Conservation (phyloP, 208 protist species). For the Vickermania spadyakhi region DNA sequence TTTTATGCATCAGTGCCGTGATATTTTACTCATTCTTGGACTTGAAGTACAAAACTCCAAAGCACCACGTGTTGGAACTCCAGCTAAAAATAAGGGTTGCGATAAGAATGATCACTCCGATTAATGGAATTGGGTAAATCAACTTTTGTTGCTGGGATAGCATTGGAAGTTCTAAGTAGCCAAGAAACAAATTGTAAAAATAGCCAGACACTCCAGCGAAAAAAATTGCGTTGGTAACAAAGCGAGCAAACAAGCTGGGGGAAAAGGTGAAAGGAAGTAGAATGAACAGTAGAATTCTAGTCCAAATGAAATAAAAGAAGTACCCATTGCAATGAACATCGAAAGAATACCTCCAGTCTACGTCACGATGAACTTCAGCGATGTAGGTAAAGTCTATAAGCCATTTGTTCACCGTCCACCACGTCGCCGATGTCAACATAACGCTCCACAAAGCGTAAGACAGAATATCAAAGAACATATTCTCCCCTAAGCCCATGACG, state of each 20-base stretch:
- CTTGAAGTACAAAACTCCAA: not conserved
- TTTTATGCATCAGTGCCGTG: too few species aligned
- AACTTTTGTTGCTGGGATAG: slow-evolving; percentile 76
- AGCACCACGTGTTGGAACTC: slow-evolving; percentile 10
- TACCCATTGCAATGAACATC: slow-evolving; percentile 97
- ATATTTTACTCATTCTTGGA: too few species aligned
- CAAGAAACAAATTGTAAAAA: slow-evolving; percentile 88
- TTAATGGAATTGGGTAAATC: slow-evolving; percentile 76
- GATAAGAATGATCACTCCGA: slow-evolving; percentile 44
- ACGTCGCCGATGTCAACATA: slow-evolving; percentile 21
- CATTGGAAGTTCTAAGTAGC: slow-evolving; percentile 89
- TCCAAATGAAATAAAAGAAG: slow-evolving; percentile 92
- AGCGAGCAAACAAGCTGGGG: slow-evolving; percentile 14
- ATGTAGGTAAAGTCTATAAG: slow-evolving; percentile 64
- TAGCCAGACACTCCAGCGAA: slow-evolving; percentile 61
- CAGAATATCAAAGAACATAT: slow-evolving; percentile 68
- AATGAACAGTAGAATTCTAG: slow-evolving; percentile 83
- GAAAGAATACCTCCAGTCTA: slow-evolving; percentile 95
- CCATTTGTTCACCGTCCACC: slow-evolving; percentile 42
- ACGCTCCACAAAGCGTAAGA: slow-evolving; percentile 21
- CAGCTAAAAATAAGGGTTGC: slow-evolving; percentile 28
- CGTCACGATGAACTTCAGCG: slow-evolving; percentile 29
- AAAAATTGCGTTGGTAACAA: slow-evolving; percentile 62
- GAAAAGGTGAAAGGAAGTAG: slow-evolving; percentile 39
- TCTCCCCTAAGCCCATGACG: slow-evolving; percentile 34